Percentiles rank a stretch among this genome's conserved stretches.
Evolutionary conservation across 345 rosid genomes (phyloP).

Genomic region (Angophora floribunda): DNA sequence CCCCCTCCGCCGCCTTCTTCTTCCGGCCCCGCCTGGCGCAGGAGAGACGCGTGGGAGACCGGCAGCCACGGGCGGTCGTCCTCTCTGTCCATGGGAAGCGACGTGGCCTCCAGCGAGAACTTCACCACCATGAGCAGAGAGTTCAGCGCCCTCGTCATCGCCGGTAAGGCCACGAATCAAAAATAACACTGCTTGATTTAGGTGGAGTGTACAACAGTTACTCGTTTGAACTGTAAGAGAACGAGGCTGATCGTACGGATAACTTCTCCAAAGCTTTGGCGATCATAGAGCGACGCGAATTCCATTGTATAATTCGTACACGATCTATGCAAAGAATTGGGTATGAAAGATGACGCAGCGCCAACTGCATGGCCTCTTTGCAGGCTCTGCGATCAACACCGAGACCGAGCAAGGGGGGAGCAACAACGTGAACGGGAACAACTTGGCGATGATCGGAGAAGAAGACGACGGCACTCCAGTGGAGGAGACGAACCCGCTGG

Average conservation of each 20-base stretch:
- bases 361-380: neutral
- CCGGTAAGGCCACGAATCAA: conserved; percentile 41
- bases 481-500: conserved; percentile 73
- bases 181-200: neutral
- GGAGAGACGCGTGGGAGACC: conserved; percentile 35
- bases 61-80: conserved; percentile 32
- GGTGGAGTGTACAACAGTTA: neutral
- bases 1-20: conserved; percentile 13
- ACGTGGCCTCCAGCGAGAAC: conserved; percentile 50
- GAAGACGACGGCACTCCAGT: conserved; percentile 26
- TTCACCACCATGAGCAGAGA: conserved; percentile 90
- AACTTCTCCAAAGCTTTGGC: neutral
- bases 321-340: neutral
- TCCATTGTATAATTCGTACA: neutral
- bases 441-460: conserved; percentile 63
- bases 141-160: conserved; percentile 89
- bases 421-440: conserved; percentile 3
- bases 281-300: neutral
- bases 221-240: neutral
- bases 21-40: conserved; percentile 4
- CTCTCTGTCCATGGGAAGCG: conserved; percentile 33
- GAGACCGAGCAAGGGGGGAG: neutral
- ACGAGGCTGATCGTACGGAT: neutral
- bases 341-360: neutral
- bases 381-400: neutral